A percentile compares a stretch with the other conserved stretches of the same genome.
Conservation (phyloP, 805 yeast genomes). For the Phaffomyces thermotolerans region DNA sequence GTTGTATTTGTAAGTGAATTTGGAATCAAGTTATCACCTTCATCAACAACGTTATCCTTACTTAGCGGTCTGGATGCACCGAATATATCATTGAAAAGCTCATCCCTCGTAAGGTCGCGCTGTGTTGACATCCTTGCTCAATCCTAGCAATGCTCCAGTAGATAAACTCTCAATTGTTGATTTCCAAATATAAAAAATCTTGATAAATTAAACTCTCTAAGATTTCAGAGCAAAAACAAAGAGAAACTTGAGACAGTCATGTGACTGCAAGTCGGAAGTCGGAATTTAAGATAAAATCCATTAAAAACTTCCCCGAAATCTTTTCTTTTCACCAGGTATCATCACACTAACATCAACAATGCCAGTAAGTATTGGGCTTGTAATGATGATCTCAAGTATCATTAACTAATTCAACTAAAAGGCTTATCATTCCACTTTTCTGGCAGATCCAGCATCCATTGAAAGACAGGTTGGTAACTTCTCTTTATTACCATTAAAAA, state of each 20-base stretch:
- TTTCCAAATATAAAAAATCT: not conserved
- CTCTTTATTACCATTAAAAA: slow-evolving; percentile 76
- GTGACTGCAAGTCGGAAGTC: not conserved
- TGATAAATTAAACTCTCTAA: too few species aligned
- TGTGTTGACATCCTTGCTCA: slow-evolving; percentile 4
- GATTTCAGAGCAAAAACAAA: slow-evolving; percentile 2
- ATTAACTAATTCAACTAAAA: slow-evolving; percentile 9
- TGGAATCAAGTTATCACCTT: too few species aligned
- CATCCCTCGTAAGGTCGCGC: slow-evolving; percentile 20
- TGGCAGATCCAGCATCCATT: slow-evolving; percentile 49
- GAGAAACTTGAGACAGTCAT: not conserved
- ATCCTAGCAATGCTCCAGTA: not conserved
- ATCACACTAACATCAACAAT: slow-evolving; percentile 1
- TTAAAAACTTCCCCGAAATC: slow-evolving; percentile 6
- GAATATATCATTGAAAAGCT: slow-evolving; percentile 25
- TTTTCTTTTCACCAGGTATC: slow-evolving; percentile 1
- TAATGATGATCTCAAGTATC: not conserved
- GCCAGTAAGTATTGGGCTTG: slow-evolving; percentile 9
- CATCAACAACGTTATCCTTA: not conserved
- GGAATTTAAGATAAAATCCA: not conserved
- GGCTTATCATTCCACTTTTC: slow-evolving; percentile 78
- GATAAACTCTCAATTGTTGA: not conserved
- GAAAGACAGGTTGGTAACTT: slow-evolving; percentile 68
- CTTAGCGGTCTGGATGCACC: slow-evolving; percentile 21
- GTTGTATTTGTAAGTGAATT: not conserved